phyloP scores from a whole-genome alignment of 306 rosid genomes.

The Cucumis cinereus region DNA sequence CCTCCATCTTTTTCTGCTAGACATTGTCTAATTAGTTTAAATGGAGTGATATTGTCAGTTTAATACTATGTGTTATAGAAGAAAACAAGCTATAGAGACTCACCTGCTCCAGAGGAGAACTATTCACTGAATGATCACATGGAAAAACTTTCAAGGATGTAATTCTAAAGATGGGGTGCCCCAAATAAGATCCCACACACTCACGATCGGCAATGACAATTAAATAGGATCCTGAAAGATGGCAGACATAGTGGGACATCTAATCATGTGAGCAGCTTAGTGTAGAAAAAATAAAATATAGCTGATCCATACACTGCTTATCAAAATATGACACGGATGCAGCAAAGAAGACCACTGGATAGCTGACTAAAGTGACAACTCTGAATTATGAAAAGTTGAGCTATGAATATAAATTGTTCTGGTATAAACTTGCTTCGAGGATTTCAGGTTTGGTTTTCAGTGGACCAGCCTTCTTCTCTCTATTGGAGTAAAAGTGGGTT shows the following conservation, averaged over 20 bases:
- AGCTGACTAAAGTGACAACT: background rate
- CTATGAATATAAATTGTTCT: background rate
- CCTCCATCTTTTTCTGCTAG: conserved; percentile 76
- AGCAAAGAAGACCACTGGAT: background rate
- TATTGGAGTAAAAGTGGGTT: background rate
- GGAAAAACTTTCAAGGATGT: conserved; percentile 65
- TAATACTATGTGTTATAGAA: background rate
- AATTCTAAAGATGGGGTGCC: conserved; percentile 71
- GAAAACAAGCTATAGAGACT: conserved; percentile 1
- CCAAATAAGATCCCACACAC: conserved; percentile 70
- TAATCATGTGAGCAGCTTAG: conserved; percentile 10
- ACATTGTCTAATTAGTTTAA: conserved; percentile 9
- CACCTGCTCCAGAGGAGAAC: conserved; percentile 64
- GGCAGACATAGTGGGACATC: conserved; percentile 14
- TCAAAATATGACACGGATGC: background rate
- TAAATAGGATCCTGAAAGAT: conserved; percentile 60
- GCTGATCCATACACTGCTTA: background rate
- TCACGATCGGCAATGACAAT: conserved; percentile 62
- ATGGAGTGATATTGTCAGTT: background rate
- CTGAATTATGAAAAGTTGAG: background rate
- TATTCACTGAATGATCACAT: conserved; percentile 62
- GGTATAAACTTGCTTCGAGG: background rate
- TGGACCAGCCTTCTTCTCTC: background rate
- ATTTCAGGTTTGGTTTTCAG: background rate
- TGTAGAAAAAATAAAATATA: background rate